Percentiles rank a stretch among this genome's conserved stretches.
Conservation (phyloP, 2,329 filamentous ascomycete genomes). For the Pestalotiopsis sp. region DNA sequence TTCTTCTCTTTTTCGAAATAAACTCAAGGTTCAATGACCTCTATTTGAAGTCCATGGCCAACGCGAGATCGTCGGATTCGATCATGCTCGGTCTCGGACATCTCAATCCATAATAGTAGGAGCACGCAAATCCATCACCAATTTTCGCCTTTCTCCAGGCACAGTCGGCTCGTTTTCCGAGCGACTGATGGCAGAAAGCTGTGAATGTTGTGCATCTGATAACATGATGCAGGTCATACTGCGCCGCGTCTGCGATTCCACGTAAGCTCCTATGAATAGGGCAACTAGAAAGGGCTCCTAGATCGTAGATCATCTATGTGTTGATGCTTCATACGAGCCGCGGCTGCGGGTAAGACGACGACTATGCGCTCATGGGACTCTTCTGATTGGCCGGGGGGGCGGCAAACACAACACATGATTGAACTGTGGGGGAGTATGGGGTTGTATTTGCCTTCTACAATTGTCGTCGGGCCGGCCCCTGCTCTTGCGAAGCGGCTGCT, state of each 20-base stretch:
- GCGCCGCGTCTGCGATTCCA: conserved; percentile 2
- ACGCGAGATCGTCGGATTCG: not conserved
- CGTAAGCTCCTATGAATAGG: not conserved
- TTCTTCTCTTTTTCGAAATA: not conserved
- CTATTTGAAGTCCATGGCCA: not conserved
- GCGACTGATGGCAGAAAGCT: not conserved
- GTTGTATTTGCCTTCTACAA: conserved; percentile 5
- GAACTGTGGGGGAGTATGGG: not conserved
- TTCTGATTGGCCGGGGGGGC: conserved; percentile 3
- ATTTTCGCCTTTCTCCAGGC: not conserved
- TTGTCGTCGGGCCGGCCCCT: not conserved
- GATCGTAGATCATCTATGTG: not conserved
- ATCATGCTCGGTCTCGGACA: not conserved
- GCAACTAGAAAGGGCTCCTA: not conserved
- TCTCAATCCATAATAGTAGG: not conserved
- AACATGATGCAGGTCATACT: not conserved
- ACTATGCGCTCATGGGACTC: not conserved
- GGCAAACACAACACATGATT: conserved; percentile 1
- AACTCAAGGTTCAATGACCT: not conserved
- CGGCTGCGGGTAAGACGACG: not conserved
- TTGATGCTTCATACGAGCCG: not conserved
- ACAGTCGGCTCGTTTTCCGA: not conserved
- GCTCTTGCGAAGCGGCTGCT: too few species aligned
- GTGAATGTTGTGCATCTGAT: conserved; percentile 1
- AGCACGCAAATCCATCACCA: not conserved